Percentiles rank a stretch among this genome's conserved stretches.
These are phyloP conservation scores for Litchi chinensis DNA, from an alignment of 345 rosid species.

Conservation along the genomic window DNA sequence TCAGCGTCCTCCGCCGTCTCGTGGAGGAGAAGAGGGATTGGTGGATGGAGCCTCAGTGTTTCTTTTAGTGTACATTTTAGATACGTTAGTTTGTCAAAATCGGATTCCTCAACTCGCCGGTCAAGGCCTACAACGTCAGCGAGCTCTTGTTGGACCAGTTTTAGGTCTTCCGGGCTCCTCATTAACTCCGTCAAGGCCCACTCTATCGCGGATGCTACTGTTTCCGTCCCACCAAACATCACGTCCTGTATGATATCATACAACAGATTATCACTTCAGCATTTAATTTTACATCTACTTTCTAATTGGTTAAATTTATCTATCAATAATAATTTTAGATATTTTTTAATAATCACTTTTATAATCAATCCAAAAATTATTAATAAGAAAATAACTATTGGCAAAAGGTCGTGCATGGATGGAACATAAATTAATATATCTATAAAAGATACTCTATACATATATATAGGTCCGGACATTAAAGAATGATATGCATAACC, in stretches of 20 bases:
- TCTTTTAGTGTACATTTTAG: conserved; percentile 74
- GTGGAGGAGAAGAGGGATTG: conserved; percentile 91
- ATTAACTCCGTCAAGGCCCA: conserved; percentile 86
- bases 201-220: conserved; percentile 92
- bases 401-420: no score
- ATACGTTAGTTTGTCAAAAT: conserved; percentile 62
- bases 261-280: background rate
- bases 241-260: conserved; percentile 57
- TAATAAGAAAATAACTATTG: no score
- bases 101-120: conserved; percentile 70
- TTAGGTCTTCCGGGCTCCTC: conserved; percentile 67
- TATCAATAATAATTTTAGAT: no score
- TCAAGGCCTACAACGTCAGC: conserved; percentile 77
- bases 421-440: no score
- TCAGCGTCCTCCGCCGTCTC: conserved; percentile 71
- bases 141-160: conserved; percentile 68
- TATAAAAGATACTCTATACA: no score
- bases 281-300: background rate
- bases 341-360: no score
- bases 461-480: no score
- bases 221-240: conserved; percentile 98
- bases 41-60: conserved; percentile 87
- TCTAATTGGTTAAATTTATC: background rate
- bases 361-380: no score
- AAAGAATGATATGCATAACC: background rate